phyloP scores from a whole-genome alignment of 768 basidiomycete genomes.

The Dentipellis fragilis region DNA sequence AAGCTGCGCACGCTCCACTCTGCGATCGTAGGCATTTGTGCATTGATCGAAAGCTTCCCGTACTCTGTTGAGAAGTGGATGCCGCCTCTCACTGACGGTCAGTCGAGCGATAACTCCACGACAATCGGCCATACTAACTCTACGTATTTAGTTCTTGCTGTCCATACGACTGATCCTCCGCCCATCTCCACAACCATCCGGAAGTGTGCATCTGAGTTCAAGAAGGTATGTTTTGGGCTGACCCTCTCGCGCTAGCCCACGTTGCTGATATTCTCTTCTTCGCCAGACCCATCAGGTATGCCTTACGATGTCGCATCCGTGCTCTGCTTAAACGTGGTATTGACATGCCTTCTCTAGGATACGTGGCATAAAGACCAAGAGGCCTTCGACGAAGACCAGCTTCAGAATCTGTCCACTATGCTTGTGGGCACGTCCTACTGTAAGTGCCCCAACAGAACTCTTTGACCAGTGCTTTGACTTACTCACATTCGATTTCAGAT shows the following conservation, averaged over 20 bases:
- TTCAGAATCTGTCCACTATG: slow-evolving; percentile 81
- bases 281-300: slow-evolving; percentile 27
- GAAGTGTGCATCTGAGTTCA: slow-evolving; percentile 76
- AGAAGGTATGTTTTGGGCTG: slow-evolving; percentile 46
- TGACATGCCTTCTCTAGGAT: slow-evolving; percentile 39
- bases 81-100: slow-evolving; percentile 70
- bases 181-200: slow-evolving; percentile 88
- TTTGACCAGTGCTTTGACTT: not conserved
- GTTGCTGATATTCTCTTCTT: not conserved
- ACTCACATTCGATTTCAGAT: not conserved
- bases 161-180: slow-evolving; percentile 75
- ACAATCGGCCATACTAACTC: not conserved
- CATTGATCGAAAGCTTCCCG: slow-evolving; percentile 46
- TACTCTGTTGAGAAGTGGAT: slow-evolving; percentile 42
- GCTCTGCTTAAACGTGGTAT: too few relatives aligned
- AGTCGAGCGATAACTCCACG: slow-evolving; percentile 7
- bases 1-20: slow-evolving; percentile 70
- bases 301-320: not conserved
- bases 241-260: not conserved
- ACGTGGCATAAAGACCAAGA: slow-evolving; percentile 88
- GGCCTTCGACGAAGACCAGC: slow-evolving; percentile 81
- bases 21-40: slow-evolving; percentile 38
- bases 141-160: slow-evolving; percentile 47
- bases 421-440: slow-evolving; percentile 86
- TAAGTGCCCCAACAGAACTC: slow-evolving; percentile 25